Evolutionary conservation across 139 green algal species (phyloP).

Genomic region (Chlamydomonas sphaeroides): DNA sequence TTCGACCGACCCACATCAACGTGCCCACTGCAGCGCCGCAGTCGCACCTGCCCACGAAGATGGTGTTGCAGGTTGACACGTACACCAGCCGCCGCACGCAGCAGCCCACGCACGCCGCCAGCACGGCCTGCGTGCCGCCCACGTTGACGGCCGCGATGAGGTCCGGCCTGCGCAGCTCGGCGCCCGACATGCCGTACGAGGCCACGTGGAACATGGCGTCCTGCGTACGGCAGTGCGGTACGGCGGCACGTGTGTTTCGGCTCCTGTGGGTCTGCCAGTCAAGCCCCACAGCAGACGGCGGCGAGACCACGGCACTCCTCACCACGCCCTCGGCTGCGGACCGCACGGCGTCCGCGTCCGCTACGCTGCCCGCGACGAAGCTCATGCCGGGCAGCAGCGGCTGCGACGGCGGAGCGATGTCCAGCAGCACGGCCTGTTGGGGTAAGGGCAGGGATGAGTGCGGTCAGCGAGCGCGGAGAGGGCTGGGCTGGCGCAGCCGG

Average conservation of each 20-base stretch:
- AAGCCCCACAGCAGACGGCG: too few species aligned
- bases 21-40: too few species aligned
- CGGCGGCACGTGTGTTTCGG: too few species aligned
- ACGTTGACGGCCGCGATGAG: slow-evolving; percentile 51
- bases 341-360: not conserved
- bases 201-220: slow-evolving; percentile 61
- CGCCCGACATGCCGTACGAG: slow-evolving; percentile 60
- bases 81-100: slow-evolving; percentile 58
- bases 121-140: slow-evolving; percentile 50
- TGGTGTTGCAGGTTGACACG: slow-evolving; percentile 54
- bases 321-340: too few species aligned
- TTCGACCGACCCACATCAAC: too few species aligned
- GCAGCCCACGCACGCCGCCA: slow-evolving; percentile 42
- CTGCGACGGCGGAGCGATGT: not conserved
- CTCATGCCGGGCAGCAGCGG: not conserved
- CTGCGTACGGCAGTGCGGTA: not conserved
- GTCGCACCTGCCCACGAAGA: slow-evolving; percentile 23
- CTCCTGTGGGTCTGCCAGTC: too few species aligned
- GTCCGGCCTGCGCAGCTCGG: slow-evolving; percentile 28
- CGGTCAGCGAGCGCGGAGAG: too few species aligned
- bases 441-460: too few species aligned
- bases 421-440: not conserved
- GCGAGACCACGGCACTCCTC: too few species aligned
- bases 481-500: too few species aligned
- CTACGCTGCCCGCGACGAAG: not conserved